Conservation (phyloP, 2,329 filamentous ascomycete species). For the Microsporum audouinii region DNA sequence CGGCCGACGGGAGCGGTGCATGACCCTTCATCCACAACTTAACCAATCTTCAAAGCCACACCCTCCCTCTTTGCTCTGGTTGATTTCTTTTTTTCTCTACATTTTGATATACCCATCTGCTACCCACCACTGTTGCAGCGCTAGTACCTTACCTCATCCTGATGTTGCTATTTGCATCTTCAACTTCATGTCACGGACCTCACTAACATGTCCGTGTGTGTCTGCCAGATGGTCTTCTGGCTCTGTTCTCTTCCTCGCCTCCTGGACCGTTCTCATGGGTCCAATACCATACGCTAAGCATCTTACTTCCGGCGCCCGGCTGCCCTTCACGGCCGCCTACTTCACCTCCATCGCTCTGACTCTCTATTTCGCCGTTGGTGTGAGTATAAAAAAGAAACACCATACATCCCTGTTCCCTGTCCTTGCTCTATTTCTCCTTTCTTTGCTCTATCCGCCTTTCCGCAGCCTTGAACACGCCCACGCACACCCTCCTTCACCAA, state of each 20-base stretch:
- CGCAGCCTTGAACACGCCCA: background rate
- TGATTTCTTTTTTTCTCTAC: background rate
- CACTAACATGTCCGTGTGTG: conserved; percentile 14
- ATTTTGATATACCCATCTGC: background rate
- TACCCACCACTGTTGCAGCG: background rate
- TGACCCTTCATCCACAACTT: background rate
- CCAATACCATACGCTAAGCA: conserved; percentile 73
- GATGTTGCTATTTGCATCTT: background rate
- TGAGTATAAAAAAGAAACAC: conserved; percentile 43
- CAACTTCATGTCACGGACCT: background rate
- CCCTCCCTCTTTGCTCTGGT: background rate
- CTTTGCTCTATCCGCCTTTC: background rate
- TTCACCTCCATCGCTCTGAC: conserved; percentile 87
- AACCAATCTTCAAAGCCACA: background rate
- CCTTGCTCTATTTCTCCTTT: background rate
- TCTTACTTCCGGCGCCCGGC: conserved; percentile 66
- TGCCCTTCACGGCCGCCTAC: conserved; percentile 90
- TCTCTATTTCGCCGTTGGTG: conserved; percentile 81
- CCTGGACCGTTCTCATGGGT: conserved; percentile 92
- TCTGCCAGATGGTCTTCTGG: conserved; percentile 78
- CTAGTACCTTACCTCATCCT: background rate
- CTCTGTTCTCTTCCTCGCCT: conserved; percentile 76
- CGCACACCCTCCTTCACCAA: background rate
- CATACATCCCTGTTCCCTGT: conserved; percentile 2
- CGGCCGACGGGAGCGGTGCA: background rate